A percentile compares a stretch with the other conserved stretches of the same genome.
These are phyloP conservation scores for Chrysoporthe puriensis DNA, from an alignment of 2,329 filamentous ascomycete species.

Conservation along the genomic window DNA sequence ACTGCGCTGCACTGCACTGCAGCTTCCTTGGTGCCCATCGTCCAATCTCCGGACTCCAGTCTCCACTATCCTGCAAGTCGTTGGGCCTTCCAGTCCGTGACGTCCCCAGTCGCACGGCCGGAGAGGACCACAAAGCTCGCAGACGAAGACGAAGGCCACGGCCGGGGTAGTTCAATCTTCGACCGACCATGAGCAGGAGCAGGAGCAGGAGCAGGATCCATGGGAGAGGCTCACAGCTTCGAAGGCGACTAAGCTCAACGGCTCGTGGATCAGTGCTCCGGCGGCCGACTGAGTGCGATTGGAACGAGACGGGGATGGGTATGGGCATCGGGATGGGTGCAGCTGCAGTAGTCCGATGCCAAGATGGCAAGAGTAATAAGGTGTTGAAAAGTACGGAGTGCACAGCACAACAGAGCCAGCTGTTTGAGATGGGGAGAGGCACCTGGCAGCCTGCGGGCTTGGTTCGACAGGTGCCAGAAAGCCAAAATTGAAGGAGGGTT, in stretches of 20 bases:
- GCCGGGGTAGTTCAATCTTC: not conserved
- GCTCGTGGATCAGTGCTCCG: not conserved
- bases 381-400: not conserved
- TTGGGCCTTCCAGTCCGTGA: not conserved
- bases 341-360: conserved; percentile 7
- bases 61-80: not conserved
- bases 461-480: conserved; percentile 13
- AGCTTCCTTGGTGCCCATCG: not conserved
- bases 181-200: not conserved
- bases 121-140: not conserved
- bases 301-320: not conserved
- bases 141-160: not conserved
- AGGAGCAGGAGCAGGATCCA: not conserved
- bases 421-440: conserved; percentile 6
- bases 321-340: not conserved
- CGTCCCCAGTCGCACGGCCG: not conserved
- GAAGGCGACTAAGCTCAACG: not conserved
- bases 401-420: conserved; percentile 5
- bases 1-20: not conserved
- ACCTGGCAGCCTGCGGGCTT: not conserved
- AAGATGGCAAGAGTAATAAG: conserved; percentile 3
- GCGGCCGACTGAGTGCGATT: too few relatives aligned
- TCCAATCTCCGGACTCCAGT: not conserved
- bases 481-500: not conserved
- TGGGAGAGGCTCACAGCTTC: not conserved